A percentile compares a stretch with the other conserved stretches of the same genome.
Evolutionary conservation across 1,139 yeast species (phyloP).

Genomic region (Candida gigantensis): DNA sequence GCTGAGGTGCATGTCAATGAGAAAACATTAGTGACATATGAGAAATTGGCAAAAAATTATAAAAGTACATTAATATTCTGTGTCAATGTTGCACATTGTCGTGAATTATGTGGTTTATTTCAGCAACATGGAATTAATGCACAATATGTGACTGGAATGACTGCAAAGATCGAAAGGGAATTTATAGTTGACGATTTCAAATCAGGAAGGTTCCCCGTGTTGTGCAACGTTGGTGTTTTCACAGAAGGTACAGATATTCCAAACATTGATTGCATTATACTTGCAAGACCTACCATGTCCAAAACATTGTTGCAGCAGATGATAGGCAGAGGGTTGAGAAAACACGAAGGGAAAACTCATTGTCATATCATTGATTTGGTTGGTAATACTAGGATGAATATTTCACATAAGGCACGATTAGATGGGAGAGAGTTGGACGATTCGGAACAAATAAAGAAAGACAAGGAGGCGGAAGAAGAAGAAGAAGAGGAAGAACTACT

Average conservation of each 20-base stretch:
- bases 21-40: slow-evolving; percentile 50
- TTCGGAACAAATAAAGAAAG: slow-evolving; percentile 23
- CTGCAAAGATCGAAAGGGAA: slow-evolving; percentile 54
- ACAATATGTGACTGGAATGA: slow-evolving; percentile 70
- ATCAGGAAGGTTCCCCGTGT: slow-evolving; percentile 63
- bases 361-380: slow-evolving; percentile 83
- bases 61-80: slow-evolving; percentile 78
- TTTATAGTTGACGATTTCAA: slow-evolving; percentile 59
- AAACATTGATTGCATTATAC: slow-evolving; percentile 74
- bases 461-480: slow-evolving; percentile 20
- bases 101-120: slow-evolving; percentile 54
- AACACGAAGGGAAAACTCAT: slow-evolving; percentile 57
- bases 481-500: slow-evolving; percentile 18
- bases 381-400: slow-evolving; percentile 58
- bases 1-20: slow-evolving; percentile 44
- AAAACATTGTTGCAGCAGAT: slow-evolving; percentile 74
- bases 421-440: slow-evolving; percentile 42
- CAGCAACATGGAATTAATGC: slow-evolving; percentile 66
- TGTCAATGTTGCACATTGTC: slow-evolving; percentile 70
- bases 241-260: slow-evolving; percentile 98
- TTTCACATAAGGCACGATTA: slow-evolving; percentile 63
- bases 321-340: slow-evolving; percentile 87
- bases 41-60: slow-evolving; percentile 42
- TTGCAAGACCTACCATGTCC: slow-evolving; percentile 83
- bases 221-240: slow-evolving; percentile 86